Base-by-base conservation (phyloP, 139 green algal genomes). In the Asterochloris erici region DNA sequence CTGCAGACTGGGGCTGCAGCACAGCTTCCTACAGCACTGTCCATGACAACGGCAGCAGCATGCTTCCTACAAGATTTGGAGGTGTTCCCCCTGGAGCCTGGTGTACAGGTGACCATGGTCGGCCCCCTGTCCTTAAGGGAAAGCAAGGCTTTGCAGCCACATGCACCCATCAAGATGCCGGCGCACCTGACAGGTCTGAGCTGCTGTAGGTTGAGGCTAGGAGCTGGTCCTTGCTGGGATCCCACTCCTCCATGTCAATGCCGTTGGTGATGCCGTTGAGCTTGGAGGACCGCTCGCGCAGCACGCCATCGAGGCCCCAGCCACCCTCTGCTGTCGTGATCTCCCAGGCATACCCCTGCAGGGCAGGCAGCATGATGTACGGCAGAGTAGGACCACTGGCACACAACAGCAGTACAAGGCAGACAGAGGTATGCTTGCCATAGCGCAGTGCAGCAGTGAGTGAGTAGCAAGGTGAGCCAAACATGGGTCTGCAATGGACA, bases 191-290 rank as follows among this genome's bases (percentile, higher is more conserved):
- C 28, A 85, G 79, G 71, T 84, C 84, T 81, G 62, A 73, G 66
- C 73, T 68, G 54, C 24, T 82, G 83, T 94, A 98, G 70, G 82
- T 83, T 0, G 85, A 74, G 0, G 78, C 78, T 10, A 93, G 88
- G 87, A 95, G 84, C n/a, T 87, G 74, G 81, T 96, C 93, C 0
- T 84, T 91, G 10, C 74, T 77, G 23, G 94, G 94, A 79, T 96
- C 89, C 92, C 92, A 95, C 80, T 95, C 91, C 0, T 74, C 73
- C 26, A 86, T 81, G 86, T 98, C 95, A 23, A 98, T 94, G 66
- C 95, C 95, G 84, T 98, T 98, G n/a, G 92, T 86, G 82, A 97
- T 94, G 62, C 94, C 94, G 16, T 89, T 84, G 78, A 96, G 85
- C 29, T 87, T 70, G 12, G 81, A n/a, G 26, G 69, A 24, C 14